A percentile compares a stretch with the other conserved stretches of the same genome.
phyloP scores from a whole-genome alignment of 257 asterid species.

The Jacaranda copaia region DNA sequence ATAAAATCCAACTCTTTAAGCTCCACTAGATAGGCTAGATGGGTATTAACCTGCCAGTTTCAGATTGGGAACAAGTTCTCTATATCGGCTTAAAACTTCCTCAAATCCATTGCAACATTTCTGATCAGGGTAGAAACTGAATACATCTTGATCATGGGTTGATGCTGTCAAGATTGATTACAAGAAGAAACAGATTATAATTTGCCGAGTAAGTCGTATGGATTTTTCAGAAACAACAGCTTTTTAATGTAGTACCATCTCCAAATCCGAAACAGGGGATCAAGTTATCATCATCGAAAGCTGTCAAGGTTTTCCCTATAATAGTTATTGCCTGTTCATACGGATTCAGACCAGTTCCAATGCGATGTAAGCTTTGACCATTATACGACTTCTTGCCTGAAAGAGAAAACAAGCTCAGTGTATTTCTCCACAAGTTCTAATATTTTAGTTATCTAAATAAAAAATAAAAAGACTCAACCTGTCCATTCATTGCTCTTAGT shows the following conservation, averaged over 20 bases:
- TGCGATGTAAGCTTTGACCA: conserved; percentile 57
- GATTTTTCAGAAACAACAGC: conserved; percentile 19
- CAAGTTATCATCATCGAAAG: conserved; percentile 65
- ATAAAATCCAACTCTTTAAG: conserved; percentile 19
- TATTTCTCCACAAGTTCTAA: conserved; percentile 28
- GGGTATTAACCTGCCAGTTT: conserved; percentile 72
- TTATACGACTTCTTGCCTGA: conserved; percentile 51
- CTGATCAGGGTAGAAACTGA: conserved; percentile 79
- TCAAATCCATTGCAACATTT: conserved; percentile 83
- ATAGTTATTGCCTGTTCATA: conserved; percentile 64
- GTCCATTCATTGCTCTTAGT: conserved; percentile 77
- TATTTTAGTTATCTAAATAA: neutral
- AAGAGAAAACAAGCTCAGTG: conserved; percentile 27
- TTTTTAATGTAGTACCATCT: conserved; percentile 46
- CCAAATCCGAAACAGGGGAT: conserved; percentile 70
- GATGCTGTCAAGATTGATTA: conserved; percentile 58
- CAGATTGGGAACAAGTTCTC: conserved; percentile 75
- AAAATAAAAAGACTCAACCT: conserved; percentile 39
- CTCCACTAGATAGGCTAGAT: conserved; percentile 21
- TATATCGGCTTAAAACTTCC: conserved; percentile 74
- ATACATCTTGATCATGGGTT: conserved; percentile 90
- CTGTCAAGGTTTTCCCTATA: conserved; percentile 61
- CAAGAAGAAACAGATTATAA: neutral
- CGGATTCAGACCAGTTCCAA: conserved; percentile 55
- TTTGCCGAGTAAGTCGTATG: conserved; percentile 15